Percentiles rank a stretch among this genome's conserved stretches.
These are phyloP conservation scores for Lentinula sp. DNA, from an alignment of 768 basidiomycete genomes.

Conservation along the genomic window DNA sequence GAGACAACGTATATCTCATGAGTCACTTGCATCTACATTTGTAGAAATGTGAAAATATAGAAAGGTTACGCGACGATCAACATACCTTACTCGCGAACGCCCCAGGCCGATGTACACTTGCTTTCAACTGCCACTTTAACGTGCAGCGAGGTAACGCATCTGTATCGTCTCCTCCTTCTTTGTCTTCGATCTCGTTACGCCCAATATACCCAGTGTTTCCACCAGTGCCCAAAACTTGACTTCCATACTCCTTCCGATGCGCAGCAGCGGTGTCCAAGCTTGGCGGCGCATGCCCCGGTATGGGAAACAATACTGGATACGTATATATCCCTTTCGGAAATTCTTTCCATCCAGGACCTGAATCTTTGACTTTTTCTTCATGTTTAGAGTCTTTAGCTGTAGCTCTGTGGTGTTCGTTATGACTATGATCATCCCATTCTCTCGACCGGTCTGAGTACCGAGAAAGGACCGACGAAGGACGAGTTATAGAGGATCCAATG, in stretches of 20 bases:
- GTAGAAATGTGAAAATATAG: background rate
- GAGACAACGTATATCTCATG: slow-evolving; percentile 74
- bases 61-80: slow-evolving; percentile 20
- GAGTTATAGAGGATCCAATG: slow-evolving; percentile 20
- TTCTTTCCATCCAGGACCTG: slow-evolving; percentile 68
- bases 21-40: slow-evolving; percentile 38
- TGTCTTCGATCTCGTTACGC: background rate
- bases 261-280: slow-evolving; percentile 49
- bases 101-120: slow-evolving; percentile 78
- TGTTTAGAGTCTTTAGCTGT: slow-evolving; percentile 7
- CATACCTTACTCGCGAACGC: slow-evolving; percentile 34
- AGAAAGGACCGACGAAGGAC: background rate
- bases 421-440: slow-evolving; percentile 17
- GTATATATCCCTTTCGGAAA: slow-evolving; percentile 90
- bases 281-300: slow-evolving; percentile 77
- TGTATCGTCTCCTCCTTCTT: background rate
- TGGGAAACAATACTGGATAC: slow-evolving; percentile 88
- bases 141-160: background rate
- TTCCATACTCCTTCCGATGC: background rate
- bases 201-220: background rate
- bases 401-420: background rate
- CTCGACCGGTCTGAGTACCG: slow-evolving; percentile 16
- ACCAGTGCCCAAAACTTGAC: background rate
- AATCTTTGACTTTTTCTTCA: background rate
- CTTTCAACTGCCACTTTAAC: slow-evolving; percentile 66